Evolutionary conservation across 768 basidiomycete species (phyloP).

Genomic region (Kwoniella sp.): DNA sequence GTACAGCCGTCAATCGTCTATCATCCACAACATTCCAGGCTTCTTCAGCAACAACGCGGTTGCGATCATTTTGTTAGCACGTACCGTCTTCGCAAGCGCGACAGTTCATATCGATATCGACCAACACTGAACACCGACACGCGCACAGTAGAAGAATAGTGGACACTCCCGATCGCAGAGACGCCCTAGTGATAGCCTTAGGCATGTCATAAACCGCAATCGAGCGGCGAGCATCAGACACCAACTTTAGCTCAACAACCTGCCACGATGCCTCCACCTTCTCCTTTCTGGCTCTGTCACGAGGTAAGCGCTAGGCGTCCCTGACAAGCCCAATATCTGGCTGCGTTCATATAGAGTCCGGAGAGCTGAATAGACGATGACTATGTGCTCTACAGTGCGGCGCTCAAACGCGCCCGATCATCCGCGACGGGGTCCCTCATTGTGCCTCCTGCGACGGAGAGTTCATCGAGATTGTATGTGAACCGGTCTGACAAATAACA

Average conservation of each 20-base stretch:
- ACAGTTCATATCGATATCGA: too few species aligned
- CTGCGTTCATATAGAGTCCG: too few species aligned
- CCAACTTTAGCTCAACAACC: neutral
- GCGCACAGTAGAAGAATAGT: too few species aligned
- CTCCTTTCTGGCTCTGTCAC: constrained; percentile 52
- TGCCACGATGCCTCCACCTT: constrained; percentile 24
- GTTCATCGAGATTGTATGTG: constrained; percentile 79
- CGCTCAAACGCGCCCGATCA: constrained; percentile 83
- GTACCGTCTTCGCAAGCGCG: too few species aligned
- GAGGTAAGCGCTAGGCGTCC: constrained; percentile 30
- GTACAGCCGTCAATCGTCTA: neutral
- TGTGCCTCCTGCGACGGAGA: constrained; percentile 79
- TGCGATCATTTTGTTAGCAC: too few species aligned
- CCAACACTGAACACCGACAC: too few species aligned
- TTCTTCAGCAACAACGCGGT: neutral
- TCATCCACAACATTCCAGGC: neutral
- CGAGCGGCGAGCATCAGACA: neutral
- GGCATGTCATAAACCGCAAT: neutral
- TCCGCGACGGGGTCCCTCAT: constrained; percentile 64
- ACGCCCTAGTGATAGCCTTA: too few species aligned
- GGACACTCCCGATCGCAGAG: too few species aligned
- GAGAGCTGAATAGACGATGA: too few species aligned
- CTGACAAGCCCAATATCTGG: neutral
- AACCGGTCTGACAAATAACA: too few species aligned
- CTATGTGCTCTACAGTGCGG: constrained; percentile 64